Base-by-base conservation (phyloP, 176 grass and related monocot species). In the Eragrostis curvula region DNA sequence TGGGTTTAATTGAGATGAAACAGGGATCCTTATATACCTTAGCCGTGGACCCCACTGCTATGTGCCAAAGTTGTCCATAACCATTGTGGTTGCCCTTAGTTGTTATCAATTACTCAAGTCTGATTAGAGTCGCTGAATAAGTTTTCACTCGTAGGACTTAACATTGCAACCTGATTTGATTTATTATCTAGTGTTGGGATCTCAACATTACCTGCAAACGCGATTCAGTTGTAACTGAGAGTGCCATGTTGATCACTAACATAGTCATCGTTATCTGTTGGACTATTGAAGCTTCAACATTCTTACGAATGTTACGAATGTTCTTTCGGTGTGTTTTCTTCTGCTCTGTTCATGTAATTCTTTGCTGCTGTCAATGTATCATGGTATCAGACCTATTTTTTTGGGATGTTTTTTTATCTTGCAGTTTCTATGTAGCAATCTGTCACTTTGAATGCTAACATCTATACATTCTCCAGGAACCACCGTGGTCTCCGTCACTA, bases 401-500 rank as follows among this genome's bases (percentile, higher is more conserved):
- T 65, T 5, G 1, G 0, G 9, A 30, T 52, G 7, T 8, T 13
- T n/a, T 3, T 0, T 5, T 12, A 63, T 24, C 17, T 24, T 21
- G 0, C 21, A 47, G 2, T 27, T 11, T 0, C 8, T 36, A 58
- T 23, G 18, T 27, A 55, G 46, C 13, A 7, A 7, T 51, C 3
- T 12, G 8, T 27, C 6, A 36, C 13, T 57, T 39, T 13, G 10
- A n/a, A 68, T 61, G 46, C 9, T 44, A 25, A 25, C 7, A 51
- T 28, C 15, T 58, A 6, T 44, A 3, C 3, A 0, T 81, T 15
- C 24, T 87, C 5, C 89, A 97, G 92, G 78, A 98, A 98, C 83
- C 92, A 98, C 76, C 92, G 88, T 82, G 95, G 92, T 73, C 90
- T 98, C 24, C 90, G 95, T 70, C 95, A 98, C 90, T 94, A 93